Base-by-base conservation (phyloP, 129 eudicot species). In the Centella asiatica region DNA sequence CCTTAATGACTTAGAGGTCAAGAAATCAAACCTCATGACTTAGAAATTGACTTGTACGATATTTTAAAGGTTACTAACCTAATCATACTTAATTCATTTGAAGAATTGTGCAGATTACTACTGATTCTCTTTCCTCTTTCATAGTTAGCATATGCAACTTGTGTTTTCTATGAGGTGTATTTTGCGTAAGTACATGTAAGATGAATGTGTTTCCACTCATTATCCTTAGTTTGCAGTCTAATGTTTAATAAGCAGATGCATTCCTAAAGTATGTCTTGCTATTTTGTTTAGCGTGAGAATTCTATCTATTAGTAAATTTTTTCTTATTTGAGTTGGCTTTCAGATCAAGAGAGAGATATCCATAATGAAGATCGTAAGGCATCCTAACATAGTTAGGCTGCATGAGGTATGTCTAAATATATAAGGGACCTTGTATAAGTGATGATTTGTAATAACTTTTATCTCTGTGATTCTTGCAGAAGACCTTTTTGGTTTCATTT, bases 331-430 rank as follows among this genome's bases (percentile, higher is more conserved):
- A 58, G 65, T 66, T 80, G 44, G 37, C 72, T 81, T 70, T 59
- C 93, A 93, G 99, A 93, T 93, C 56, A 93, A 93, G 77, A 76
- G 93, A 78, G 99, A 93, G 82, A 93, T 93, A 62, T 93, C 96
- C 44, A 82, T 88, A 25, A 93, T 93, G 99, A 93, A 93, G 96
- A 93, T 93, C 73, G 99, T 88, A 61, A 81, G 99, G 62, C 99
- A 93, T 88, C 99, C 99, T 44, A 71, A 77, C 79, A 87, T 93
- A 32, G 99, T 93, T 61, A 85, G 87, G 79, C 77, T 93, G 63
- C 78, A 84, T 62, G 99, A 93, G 99, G 99, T 93, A 78, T 57
- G 61, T 36, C 14, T 37, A 14, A 5, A 23, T 45, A 23, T 46
- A 4, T 47, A 40, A 18, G 62, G 24, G 32, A 40, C 49, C 23